phyloP scores from a whole-genome alignment of 1,284 basidiomycete species.

The Trichosporon inkin region DNA sequence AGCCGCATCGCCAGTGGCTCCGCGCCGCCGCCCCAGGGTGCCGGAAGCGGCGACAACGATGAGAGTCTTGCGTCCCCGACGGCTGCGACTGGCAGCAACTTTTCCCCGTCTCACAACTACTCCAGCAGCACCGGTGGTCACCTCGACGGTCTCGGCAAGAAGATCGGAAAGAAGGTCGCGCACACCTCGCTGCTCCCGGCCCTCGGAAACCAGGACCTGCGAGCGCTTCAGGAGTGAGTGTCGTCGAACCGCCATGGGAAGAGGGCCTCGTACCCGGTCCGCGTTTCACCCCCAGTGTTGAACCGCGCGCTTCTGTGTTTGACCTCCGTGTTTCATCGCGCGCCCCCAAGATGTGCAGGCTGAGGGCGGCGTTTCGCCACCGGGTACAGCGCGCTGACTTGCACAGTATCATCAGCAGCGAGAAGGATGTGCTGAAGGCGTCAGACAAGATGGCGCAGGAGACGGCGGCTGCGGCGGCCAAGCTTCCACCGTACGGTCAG shows the following conservation, averaged over 20 bases:
- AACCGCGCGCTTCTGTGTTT: too few relatives aligned
- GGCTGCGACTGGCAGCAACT: neutral
- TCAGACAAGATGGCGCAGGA: constrained; percentile 58
- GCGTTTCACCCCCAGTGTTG: too few relatives aligned
- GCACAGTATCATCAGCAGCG: constrained; percentile 73
- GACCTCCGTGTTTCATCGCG: too few relatives aligned
- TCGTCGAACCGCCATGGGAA: too few relatives aligned
- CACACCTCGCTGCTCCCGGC: constrained; percentile 57
- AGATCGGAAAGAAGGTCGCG: constrained; percentile 43
- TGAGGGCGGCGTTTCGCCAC: neutral
- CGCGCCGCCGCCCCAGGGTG: neutral
- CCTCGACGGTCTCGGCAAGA: constrained; percentile 35
- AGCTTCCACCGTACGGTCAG: constrained; percentile 70
- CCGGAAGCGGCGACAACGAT: constrained; percentile 9
- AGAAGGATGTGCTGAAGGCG: constrained; percentile 75
- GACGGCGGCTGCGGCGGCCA: constrained; percentile 70
- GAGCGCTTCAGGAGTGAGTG: constrained; percentile 62
- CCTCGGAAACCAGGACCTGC: constrained; percentile 75
- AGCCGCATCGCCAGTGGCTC: constrained; percentile 3
- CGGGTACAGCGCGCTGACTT: constrained; percentile 5
- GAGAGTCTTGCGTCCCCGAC: constrained; percentile 6
- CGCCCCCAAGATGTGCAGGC: neutral
- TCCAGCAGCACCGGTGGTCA: constrained; percentile 5
- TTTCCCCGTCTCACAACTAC: constrained; percentile 2
- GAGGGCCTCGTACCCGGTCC: too few relatives aligned